Conservation (phyloP, 768 basidiomycete genomes). For the Tremella mesenterica region DNA sequence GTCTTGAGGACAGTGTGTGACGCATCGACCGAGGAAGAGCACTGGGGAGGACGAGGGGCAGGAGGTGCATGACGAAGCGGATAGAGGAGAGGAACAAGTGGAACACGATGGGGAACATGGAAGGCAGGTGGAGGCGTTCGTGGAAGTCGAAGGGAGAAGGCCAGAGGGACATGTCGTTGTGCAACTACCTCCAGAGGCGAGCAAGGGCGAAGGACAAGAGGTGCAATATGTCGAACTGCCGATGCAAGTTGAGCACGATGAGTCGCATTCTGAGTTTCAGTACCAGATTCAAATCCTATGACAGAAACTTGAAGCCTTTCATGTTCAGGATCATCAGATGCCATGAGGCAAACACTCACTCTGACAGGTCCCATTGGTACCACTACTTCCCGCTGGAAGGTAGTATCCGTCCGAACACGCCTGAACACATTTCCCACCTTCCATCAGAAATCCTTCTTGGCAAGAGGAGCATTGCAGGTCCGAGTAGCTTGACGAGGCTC, state of each 20-base stretch:
- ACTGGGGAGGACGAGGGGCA: slow-evolving; percentile 29
- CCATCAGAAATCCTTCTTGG: slow-evolving; percentile 37
- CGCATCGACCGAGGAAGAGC: slow-evolving; percentile 27
- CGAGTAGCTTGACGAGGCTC: slow-evolving; percentile 9
- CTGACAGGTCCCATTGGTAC: slow-evolving; percentile 38
- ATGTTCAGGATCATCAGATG: not conserved
- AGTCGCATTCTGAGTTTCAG: slow-evolving; percentile 28
- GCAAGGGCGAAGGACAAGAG: slow-evolving; percentile 16
- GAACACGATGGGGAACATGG: slow-evolving; percentile 34
- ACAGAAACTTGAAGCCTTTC: not conserved
- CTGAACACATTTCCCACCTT: slow-evolving; percentile 29
- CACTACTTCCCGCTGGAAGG: slow-evolving; percentile 17
- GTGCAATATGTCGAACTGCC: slow-evolving; percentile 31
- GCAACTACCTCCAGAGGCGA: slow-evolving; percentile 18
- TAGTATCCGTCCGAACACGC: slow-evolving; percentile 30
- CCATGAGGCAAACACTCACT: slow-evolving; percentile 21
- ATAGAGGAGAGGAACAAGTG: slow-evolving; percentile 25
- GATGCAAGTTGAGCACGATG: slow-evolving; percentile 29
- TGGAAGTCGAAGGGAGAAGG: too few relatives aligned
- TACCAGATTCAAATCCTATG: too few relatives aligned
- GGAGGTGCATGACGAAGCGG: slow-evolving; percentile 14
- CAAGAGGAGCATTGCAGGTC: slow-evolving; percentile 28
- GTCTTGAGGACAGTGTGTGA: slow-evolving; percentile 22
- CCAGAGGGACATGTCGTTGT: slow-evolving; percentile 28
- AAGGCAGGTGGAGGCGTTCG: slow-evolving; percentile 21